A percentile compares a stretch with the other conserved stretches of the same genome.
phyloP scores from a whole-genome alignment of 2,329 filamentous ascomycete genomes.

The Mycosphaerelloides madeirae region DNA sequence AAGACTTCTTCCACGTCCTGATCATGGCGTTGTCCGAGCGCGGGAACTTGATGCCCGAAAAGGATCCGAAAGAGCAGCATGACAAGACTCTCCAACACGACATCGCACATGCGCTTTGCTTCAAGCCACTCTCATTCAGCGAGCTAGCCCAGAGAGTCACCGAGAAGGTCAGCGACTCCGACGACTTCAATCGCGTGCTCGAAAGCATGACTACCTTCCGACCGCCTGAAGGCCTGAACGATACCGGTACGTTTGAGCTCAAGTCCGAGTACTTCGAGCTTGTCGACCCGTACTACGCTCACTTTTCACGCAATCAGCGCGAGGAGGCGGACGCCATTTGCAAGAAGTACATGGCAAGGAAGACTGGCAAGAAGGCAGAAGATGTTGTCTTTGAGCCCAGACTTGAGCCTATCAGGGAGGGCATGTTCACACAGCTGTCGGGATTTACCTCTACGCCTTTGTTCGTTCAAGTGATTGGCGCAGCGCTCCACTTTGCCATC shows the following conservation, averaged over 20 bases:
- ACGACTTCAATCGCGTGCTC: constrained; percentile 79
- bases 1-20: constrained; percentile 91
- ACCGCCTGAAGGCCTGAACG: constrained; percentile 81
- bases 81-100: constrained; percentile 75
- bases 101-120: constrained; percentile 88
- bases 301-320: constrained; percentile 94
- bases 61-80: constrained; percentile 60
- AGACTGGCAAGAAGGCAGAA: constrained; percentile 70
- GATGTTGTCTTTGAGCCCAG: constrained; percentile 92
- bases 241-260: constrained; percentile 90
- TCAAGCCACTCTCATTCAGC: constrained; percentile 92
- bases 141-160: constrained; percentile 82
- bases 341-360: constrained; percentile 80
- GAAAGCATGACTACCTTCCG: constrained; percentile 86
- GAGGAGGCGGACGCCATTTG: constrained; percentile 92
- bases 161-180: constrained; percentile 82
- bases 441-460: constrained; percentile 76
- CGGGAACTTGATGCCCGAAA: constrained; percentile 66
- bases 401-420: constrained; percentile 67
- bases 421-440: constrained; percentile 71
- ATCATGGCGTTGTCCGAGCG: constrained; percentile 88
- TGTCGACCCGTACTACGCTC: constrained; percentile 90
- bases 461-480: constrained; percentile 87
- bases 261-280: constrained; percentile 80
- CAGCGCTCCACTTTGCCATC: constrained; percentile 76